phyloP scores from a whole-genome alignment of 1,284 basidiomycete species.

The Singerocomus inundabilis region DNA sequence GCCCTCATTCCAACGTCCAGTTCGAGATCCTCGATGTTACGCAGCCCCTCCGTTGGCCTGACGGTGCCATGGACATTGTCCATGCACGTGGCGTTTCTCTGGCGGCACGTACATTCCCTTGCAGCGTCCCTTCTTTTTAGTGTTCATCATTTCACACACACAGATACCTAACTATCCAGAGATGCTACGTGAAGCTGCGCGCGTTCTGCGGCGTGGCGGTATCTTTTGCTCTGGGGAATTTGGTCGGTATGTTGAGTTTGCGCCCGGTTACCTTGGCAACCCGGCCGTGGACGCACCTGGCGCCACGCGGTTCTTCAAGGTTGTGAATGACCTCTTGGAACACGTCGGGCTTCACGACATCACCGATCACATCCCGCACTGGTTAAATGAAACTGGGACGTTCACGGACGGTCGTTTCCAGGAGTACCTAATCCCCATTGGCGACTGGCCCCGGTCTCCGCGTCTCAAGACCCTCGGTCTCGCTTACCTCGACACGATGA shows the following conservation, averaged over 20 bases:
- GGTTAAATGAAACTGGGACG: constrained; percentile 34
- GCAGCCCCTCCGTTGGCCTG: constrained; percentile 45
- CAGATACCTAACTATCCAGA: constrained; percentile 51
- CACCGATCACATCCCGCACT: constrained; percentile 35
- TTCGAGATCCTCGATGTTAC: constrained; percentile 67
- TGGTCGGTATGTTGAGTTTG: constrained; percentile 43
- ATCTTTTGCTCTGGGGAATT: constrained; percentile 66
- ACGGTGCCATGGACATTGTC: constrained; percentile 57
- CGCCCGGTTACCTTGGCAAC: constrained; percentile 35
- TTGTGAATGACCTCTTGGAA: constrained; percentile 38
- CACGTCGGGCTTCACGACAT: constrained; percentile 38
- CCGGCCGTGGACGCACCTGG: constrained; percentile 39
- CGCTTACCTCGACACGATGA: constrained; percentile 39
- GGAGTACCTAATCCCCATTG: constrained; percentile 45
- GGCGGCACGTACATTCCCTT: constrained; percentile 45
- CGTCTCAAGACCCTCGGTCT: constrained; percentile 37
- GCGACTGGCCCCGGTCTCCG: constrained; percentile 42
- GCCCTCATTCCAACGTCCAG: constrained; percentile 54
- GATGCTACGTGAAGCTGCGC: constrained; percentile 53
- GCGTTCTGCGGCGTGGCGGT: constrained; percentile 62
- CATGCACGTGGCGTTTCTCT: constrained; percentile 59
- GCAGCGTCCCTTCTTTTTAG: constrained; percentile 1
- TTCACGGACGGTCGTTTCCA: constrained; percentile 41
- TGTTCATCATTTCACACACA: constrained; percentile 18
- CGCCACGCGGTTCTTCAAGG: constrained; percentile 43